A percentile compares a stretch with the other conserved stretches of the same genome.
phyloP scores from a whole-genome alignment of 768 basidiomycete genomes.

The Boletus pseudo-olivaceus region DNA sequence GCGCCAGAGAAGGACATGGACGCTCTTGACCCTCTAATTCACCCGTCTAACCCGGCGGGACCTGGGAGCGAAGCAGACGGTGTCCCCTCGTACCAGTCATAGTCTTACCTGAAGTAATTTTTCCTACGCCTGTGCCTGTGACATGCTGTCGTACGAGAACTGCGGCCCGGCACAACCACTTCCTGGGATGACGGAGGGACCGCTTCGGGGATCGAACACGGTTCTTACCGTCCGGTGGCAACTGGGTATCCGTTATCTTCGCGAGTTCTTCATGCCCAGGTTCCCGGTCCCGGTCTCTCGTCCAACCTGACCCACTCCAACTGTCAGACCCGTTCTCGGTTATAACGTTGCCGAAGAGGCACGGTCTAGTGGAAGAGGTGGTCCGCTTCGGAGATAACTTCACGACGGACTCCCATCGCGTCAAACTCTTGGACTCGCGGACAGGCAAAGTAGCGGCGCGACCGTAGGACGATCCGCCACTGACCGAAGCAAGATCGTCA shows the following conservation, averaged over 20 bases:
- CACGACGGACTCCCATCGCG: background rate
- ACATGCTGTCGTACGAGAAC: constrained; percentile 11
- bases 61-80: constrained; percentile 2
- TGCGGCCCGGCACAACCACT: constrained; percentile 1
- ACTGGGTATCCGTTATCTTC: constrained; percentile 8
- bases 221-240: constrained; percentile 14
- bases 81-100: constrained; percentile 2
- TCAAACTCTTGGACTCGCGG: background rate
- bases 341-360: background rate
- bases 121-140: constrained; percentile 3
- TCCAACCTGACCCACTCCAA: background rate
- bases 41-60: constrained; percentile 4
- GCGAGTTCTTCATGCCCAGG: constrained; percentile 11
- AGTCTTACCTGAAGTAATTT: constrained; percentile 2
- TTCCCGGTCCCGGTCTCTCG: constrained; percentile 5
- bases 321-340: background rate
- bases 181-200: constrained; percentile 10
- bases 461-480: constrained; percentile 15
- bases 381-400: background rate
- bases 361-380: background rate
- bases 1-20: constrained; percentile 1
- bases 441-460: background rate
- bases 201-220: background rate
- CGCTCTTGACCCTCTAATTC: constrained; percentile 1
- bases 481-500: constrained; percentile 11